Base-by-base conservation (phyloP, 345 rosid species). In the thale cress (Arabidopsis thaliana) region DNA sequence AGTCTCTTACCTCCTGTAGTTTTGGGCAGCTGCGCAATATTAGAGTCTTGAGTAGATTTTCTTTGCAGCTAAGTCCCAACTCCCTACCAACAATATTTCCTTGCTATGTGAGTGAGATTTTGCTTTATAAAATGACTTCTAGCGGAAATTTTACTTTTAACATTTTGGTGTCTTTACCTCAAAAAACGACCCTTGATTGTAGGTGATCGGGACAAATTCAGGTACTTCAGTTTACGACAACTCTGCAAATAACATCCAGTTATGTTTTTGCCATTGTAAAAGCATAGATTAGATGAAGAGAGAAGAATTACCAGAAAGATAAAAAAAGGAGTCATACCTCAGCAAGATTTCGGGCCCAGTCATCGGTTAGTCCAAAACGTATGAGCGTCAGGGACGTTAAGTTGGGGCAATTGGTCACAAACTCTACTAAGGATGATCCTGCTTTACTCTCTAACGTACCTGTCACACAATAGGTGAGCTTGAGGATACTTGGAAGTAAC, bases 21-120 rank as follows among this genome's bases (percentile, higher is more conserved):
- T 79, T 85, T 85, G 83, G 82, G 84, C 97, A 89, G 79, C 88
- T 91, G 65, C 96, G 84, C 59, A 93, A 79, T 80, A 90, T 87
- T 71, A 93, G 60, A 78, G 87, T 85, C 84, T 93, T 86, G 73
- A 93, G 82, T 69, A 77, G 79, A 74, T 68, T 81, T 57, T 88
- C 93, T 40, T 86, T 86, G 22, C 79, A 22, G 41, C 78, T 67
- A 62, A 78, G 72, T 74, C 90, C 93, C 79, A 93, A 84, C 67
- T 89, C 85, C 85, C 95, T 89, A 77, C 34, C 20, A 62, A 62
- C 12, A 25, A 42, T 14, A 42, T 25, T 62, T 44, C 24, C 49
- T 60, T 25, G 14, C 51, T 25, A 62, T 42, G 37, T 3, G 25
- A 57, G 37, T 3, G 25, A 57, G 49, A 23, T 11, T 65, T 74